Evolutionary conservation across 768 basidiomycete genomes (phyloP), one percentile per base, ranked within the genome.

Genomic region (Hygrophorus pudorinus): DNA sequence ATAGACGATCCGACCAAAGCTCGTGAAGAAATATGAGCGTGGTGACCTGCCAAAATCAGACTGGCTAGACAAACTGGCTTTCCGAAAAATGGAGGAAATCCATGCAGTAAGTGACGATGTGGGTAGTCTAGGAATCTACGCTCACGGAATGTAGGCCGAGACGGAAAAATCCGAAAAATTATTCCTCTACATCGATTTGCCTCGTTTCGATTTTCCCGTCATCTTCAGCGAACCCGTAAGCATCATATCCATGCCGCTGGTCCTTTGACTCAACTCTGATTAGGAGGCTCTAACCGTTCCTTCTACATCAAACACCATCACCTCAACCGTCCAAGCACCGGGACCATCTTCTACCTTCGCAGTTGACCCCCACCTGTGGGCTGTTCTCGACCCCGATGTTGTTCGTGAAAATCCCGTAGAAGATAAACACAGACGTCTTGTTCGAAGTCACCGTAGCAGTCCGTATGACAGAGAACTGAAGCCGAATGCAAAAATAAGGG

Each of bases 151-250:
- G 0, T 50, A 97, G 90, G 81, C 81, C 5, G 93, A 96, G 62
- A 80, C 90, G 0, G 81, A 81, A 51, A 93, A 91, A 60, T 94
- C 92, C 1, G 81, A 92, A 47, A 87, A 90, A 54, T 69, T 98
- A n/a, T 98, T 88, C 60, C 74, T 98, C 9, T 98, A 98, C 61
- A 81, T 98, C 35, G 96, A 98, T 65, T 60, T 98, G 18, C 96
- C 93, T 1, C 78, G 90, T 29, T 99, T 98, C 57, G 94, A 98
- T 58, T 97, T 97, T 58, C 96, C 96, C 0, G 85, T 99, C 14
- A 82, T 98, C 44, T 99, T 86, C 60, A 88, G 84, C 51, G 94
- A 99, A 65, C 78, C 85, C 7, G 88, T 85, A 33, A 52, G 81
- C 8, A 27, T 17, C 18, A 30, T 30, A 14, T 4, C 34, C 27